Base-by-base conservation (phyloP, 192 early-diverging fungal genomes). In the Coemansia sp. region DNA sequence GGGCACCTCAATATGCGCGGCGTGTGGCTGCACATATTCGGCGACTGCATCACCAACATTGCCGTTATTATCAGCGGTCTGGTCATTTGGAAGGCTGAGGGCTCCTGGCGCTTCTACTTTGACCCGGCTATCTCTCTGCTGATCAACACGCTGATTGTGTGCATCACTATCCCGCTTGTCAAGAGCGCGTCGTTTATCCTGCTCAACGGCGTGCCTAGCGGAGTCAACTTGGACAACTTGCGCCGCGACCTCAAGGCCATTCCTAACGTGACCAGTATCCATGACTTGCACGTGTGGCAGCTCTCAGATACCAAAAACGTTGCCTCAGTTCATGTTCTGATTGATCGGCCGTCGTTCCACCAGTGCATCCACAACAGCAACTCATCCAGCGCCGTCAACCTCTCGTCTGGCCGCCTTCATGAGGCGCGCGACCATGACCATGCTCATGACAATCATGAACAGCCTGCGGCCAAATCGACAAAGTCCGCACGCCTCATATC, bases 271-370 rank as follows among this genome's bases (percentile, higher is more conserved):
- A 42, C 91, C 2, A 91, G 88, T 13, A 85, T 96, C 49, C 96
- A 98, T 69, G 96, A 98, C 67, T 69, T 98, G 22, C 96, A 98
- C 73, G 91, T 98, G 31, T 98, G 95, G 94, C 90, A 94, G 76
- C 78, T 97, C 69, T 93, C 91, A 33, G 92, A 95, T 62, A 91
- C 87, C 64, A 93, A 96, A 70, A 86, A 86, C 63, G 87, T 96
- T 36, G 92, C 91, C 0, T 93, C 91, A 1, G 88, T 95, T n/a
- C 96, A 98, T 75, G 87, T 96, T 2, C 75, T 89, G 18, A 78
- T 95, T 12, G 73, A 79, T 18, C 86, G 85, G 15, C 87, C 86
- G 40, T 68, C 78, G 16, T 68, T 59, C 20, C 74, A 84, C 54
- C 59, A 73, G 60, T 84, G 82, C 63, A 79, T 84, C 52, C 82